phyloP scores from a whole-genome alignment of 2,329 filamentous ascomycete genomes.

The Colletotrichum spinosum region DNA sequence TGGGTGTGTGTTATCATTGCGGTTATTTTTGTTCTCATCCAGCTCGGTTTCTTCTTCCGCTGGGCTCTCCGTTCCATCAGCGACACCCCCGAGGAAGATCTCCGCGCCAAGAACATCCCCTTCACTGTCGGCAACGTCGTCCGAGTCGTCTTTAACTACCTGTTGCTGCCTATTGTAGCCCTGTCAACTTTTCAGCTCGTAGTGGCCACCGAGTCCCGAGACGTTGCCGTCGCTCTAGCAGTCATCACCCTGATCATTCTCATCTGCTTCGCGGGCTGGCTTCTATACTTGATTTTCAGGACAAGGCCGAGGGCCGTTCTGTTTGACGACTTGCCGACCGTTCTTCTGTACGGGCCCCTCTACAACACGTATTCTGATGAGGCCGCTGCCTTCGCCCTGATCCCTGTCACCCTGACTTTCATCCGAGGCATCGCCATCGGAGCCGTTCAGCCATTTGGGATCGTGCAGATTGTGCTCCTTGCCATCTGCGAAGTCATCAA shows the following conservation, averaged over 20 bases:
- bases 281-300: conserved; percentile 82
- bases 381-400: conserved; percentile 87
- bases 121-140: conserved; percentile 85
- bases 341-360: conserved; percentile 89
- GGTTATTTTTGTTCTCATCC: conserved; percentile 74
- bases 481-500: conserved; percentile 95
- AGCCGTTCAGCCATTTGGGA: conserved; percentile 90
- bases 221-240: conserved; percentile 79
- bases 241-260: conserved; percentile 80
- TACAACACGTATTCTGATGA: conserved; percentile 99
- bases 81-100: conserved; percentile 83
- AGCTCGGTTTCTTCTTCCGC: conserved; percentile 80
- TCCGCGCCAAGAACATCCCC: conserved; percentile 90
- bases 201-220: conserved; percentile 74
- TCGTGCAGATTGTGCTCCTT: conserved; percentile 91
- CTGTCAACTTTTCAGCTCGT: conserved; percentile 94
- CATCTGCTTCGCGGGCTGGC: conserved; percentile 80
- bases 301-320: conserved; percentile 87
- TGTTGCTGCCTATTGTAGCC: conserved; percentile 86
- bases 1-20: conserved; percentile 86
- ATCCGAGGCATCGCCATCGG: conserved; percentile 91
- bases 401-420: conserved; percentile 87
- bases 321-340: conserved; percentile 92
- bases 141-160: conserved; percentile 91
- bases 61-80: conserved; percentile 81